Evolutionary conservation across 2,329 filamentous ascomycete genomes (phyloP).

Genomic region (Pyrenophora seminiperda): DNA sequence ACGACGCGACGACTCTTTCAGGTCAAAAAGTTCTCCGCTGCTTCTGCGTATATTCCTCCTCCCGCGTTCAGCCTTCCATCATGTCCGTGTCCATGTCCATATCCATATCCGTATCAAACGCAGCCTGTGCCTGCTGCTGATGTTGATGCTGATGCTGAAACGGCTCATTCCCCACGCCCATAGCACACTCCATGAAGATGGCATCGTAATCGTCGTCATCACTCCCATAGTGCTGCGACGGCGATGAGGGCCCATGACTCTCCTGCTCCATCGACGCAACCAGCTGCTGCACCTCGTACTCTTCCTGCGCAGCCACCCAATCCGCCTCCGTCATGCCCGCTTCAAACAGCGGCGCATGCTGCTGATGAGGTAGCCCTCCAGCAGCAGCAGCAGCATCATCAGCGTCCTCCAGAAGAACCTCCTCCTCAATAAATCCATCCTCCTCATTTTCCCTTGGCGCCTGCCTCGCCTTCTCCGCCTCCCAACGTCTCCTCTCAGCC

Average conservation of each 20-base stretch:
- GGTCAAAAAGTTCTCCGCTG: too few species aligned
- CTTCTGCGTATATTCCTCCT: too few species aligned
- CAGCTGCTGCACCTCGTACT: slow-evolving; percentile 53
- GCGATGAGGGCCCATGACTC: slow-evolving; percentile 23
- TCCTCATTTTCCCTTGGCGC: slow-evolving; percentile 43
- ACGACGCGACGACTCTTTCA: too few species aligned
- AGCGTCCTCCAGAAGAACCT: slow-evolving; percentile 28
- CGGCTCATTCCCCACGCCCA: slow-evolving; percentile 54
- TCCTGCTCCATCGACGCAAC: slow-evolving; percentile 51
- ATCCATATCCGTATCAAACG: slow-evolving; percentile 42
- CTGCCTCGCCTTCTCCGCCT: slow-evolving; percentile 50
- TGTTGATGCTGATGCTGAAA: slow-evolving; percentile 37
- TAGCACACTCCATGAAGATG: slow-evolving; percentile 66
- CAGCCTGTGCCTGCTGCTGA: slow-evolving; percentile 10
- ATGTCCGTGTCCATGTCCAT: slow-evolving; percentile 48
- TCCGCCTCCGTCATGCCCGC: slow-evolving; percentile 46
- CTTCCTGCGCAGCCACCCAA: slow-evolving; percentile 49
- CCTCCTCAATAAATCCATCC: slow-evolving; percentile 37
- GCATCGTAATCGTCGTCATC: slow-evolving; percentile 66
- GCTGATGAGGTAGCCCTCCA: slow-evolving; percentile 7
- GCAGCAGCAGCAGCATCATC: too few species aligned
- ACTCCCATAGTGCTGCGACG: slow-evolving; percentile 52
- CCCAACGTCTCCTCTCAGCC: slow-evolving; percentile 51
- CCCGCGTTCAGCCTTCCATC: slow-evolving; percentile 31
- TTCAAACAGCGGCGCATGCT: slow-evolving; percentile 13